phyloP scores from a whole-genome alignment of 257 asterid genomes.

The Solanum chilense region DNA sequence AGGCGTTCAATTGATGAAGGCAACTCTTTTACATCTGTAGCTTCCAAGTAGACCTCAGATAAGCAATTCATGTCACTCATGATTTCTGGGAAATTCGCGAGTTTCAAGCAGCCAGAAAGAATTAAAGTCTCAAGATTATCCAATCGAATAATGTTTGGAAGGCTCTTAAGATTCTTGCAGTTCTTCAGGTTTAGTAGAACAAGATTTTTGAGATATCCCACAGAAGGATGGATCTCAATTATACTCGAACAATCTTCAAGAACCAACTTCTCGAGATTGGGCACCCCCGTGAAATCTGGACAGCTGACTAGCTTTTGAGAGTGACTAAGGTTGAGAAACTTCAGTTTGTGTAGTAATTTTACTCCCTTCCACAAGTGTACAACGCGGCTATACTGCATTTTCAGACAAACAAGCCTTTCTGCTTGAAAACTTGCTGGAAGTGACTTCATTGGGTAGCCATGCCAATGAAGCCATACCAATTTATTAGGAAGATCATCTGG shows the following conservation, averaged over 20 bases:
- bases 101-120: conserved; percentile 5
- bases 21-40: not conserved
- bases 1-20: not conserved
- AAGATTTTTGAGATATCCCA: not conserved
- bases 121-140: not conserved
- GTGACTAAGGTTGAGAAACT: conserved; percentile 13
- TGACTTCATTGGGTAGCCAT: not conserved
- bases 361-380: conserved; percentile 1
- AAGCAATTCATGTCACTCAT: not conserved
- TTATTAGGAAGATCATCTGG: not conserved
- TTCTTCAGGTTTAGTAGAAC: not conserved
- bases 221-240: not conserved
- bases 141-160: not conserved
- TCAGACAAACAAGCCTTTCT: not conserved
- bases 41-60: not conserved
- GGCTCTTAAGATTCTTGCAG: not conserved
- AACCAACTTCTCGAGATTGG: conserved; percentile 1
- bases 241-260: conserved; percentile 1
- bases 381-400: not conserved
- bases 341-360: conserved; percentile 1
- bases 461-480: conserved; percentile 6
- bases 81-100: not conserved
- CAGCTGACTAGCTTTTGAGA: conserved; percentile 1
- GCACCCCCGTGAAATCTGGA: conserved; percentile 7
- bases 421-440: not conserved